These are phyloP conservation scores for Hygrophila difformis DNA, from an alignment of 257 asterid species.

Conservation along the genomic window DNA sequence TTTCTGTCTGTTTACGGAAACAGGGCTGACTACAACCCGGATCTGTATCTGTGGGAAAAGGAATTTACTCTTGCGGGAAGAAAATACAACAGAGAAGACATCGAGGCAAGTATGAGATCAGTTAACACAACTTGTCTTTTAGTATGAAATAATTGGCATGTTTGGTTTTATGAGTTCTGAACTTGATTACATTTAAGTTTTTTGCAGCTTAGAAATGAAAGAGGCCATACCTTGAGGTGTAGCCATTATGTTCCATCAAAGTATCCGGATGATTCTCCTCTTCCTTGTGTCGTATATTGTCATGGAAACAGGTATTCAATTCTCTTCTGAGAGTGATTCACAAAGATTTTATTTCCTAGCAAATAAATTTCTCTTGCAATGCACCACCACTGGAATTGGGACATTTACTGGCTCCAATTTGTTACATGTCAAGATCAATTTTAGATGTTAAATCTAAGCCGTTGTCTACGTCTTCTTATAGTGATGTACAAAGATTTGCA, in stretches of 20 bases:
- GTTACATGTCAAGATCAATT: too few relatives aligned
- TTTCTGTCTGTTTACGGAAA: slow-evolving; percentile 16
- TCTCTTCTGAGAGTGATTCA: slow-evolving; percentile 6
- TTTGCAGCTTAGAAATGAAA: slow-evolving; percentile 81
- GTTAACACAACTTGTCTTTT: slow-evolving; percentile 25
- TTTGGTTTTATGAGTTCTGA: slow-evolving; percentile 7
- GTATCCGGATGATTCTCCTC: slow-evolving; percentile 59
- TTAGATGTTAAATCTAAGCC: too few relatives aligned
- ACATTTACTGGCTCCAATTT: background rate
- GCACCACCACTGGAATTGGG: too few relatives aligned
- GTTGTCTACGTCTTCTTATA: too few relatives aligned
- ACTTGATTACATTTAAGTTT: slow-evolving; percentile 1
- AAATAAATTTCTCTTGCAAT: too few relatives aligned
- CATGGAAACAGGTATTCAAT: slow-evolving; percentile 83
- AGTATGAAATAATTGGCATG: slow-evolving; percentile 8
- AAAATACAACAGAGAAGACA: slow-evolving; percentile 70
- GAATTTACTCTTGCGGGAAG: slow-evolving; percentile 74
- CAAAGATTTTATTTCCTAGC: too few relatives aligned
- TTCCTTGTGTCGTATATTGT: slow-evolving; percentile 97
- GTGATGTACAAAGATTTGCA: too few relatives aligned
- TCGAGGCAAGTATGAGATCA: slow-evolving; percentile 95
- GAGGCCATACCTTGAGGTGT: slow-evolving; percentile 81
- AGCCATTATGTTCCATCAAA: slow-evolving; percentile 86
- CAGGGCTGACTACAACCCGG: slow-evolving; percentile 94
- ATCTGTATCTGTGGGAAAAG: slow-evolving; percentile 77